A percentile compares a stretch with the other conserved stretches of the same genome.
Conservation (phyloP, 1,139 yeast species). For the Zygosaccharomyces pseudobailii region DNA sequence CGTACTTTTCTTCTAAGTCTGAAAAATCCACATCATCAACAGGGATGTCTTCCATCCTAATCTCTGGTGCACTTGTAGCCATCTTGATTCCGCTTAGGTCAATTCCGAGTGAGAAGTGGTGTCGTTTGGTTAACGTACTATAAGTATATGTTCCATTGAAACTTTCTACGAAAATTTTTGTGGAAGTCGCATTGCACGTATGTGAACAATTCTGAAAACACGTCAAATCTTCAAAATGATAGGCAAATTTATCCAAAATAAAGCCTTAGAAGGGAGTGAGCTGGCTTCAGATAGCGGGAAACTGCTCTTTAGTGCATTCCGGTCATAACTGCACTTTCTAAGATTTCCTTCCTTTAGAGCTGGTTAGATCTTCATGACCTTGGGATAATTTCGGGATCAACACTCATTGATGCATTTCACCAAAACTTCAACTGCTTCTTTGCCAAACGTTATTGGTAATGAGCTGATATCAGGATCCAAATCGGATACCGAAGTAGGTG, state of each 20-base stretch:
- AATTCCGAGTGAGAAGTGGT: no score
- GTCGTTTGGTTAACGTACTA: no score
- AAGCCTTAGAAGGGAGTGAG: neutral
- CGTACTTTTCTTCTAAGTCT: slow-evolving; percentile 76
- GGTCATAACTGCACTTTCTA: neutral
- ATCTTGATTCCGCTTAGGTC: slow-evolving; percentile 1
- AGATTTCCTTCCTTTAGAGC: neutral
- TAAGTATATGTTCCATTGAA: neutral
- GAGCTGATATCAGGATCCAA: neutral
- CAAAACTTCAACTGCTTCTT: neutral
- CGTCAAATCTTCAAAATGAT: neutral
- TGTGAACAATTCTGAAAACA: neutral
- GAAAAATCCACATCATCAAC: slow-evolving; percentile 79
- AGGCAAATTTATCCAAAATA: neutral
- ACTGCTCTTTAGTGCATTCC: neutral
- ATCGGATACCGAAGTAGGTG: neutral
- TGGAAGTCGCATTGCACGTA: neutral
- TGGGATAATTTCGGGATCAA: neutral
- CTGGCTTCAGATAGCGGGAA: neutral
- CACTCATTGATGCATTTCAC: neutral
- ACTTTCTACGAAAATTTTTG: neutral
- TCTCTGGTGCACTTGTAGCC: slow-evolving; percentile 23
- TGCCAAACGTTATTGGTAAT: neutral
- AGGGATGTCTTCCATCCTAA: slow-evolving; percentile 39
- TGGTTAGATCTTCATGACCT: neutral